Conservation (phyloP, 306 rosid genomes). For the Quercus rubra region DNA sequence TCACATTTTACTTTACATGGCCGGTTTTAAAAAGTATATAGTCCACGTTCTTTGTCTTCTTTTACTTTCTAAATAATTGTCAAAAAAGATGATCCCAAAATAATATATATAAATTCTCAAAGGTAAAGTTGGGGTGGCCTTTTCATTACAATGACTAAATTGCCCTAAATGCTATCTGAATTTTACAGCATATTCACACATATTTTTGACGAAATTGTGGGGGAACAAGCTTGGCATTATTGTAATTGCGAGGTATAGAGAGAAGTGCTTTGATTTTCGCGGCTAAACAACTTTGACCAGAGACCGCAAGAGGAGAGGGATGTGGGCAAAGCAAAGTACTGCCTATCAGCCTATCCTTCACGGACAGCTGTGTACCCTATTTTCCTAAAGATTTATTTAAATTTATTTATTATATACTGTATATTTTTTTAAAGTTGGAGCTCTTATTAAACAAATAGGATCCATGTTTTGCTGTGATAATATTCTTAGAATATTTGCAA, state of each 20-base stretch:
- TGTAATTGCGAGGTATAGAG: not conserved
- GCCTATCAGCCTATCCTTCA: not conserved
- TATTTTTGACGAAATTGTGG: not conserved
- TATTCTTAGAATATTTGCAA: too few relatives aligned
- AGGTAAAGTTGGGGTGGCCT: not conserved
- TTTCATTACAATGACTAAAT: not conserved
- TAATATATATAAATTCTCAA: not conserved
- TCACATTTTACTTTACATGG: constrained; percentile 28
- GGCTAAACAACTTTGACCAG: not conserved
- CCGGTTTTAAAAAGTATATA: constrained; percentile 16
- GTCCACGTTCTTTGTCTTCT: constrained; percentile 24
- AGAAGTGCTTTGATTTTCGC: not conserved
- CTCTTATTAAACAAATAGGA: too few relatives aligned
- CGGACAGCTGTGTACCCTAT: not conserved
- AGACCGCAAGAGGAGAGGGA: not conserved
- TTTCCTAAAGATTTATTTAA: not conserved
- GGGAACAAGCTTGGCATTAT: not conserved
- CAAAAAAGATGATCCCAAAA: not conserved
- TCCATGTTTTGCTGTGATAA: too few relatives aligned
- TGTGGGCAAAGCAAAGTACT: not conserved
- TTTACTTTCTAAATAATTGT: constrained; percentile 22
- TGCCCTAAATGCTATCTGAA: not conserved
- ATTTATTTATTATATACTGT: not conserved
- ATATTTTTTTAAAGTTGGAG: too few relatives aligned
- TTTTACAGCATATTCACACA: not conserved